Base-by-base conservation (phyloP, 306 rosid genomes). In the Dalbergia cultrata region DNA sequence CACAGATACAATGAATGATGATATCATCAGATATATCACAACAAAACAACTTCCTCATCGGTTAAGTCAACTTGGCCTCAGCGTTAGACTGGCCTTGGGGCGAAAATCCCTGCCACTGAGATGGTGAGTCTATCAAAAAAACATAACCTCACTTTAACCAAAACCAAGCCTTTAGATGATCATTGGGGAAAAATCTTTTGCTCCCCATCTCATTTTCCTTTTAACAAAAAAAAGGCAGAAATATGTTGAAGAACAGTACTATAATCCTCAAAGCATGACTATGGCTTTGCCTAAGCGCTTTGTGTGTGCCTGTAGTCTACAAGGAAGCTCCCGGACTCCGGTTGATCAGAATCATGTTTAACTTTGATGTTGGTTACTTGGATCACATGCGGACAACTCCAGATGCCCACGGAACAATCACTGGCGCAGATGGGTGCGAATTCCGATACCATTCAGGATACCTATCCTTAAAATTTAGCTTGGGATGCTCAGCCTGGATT, bases 341-440 rank as follows among this genome's bases (percentile, higher is more conserved):
- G 66, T 53, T 67, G 63, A 58, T 62, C 79, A 67, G 31, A 26
- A 26, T 26, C 31, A 26, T 12, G 61, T 69, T 69, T 61, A 80
- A 57, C 64, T 62, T 70, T 21, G 21, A 11, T 19, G 58, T 83
- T 39, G 79, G 65, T 13, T 53, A 45, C 53, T 59, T 60, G 17
- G 41, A 54, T 85, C 84, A 83, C 54, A 80, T 31, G 10, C 85
- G 70, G 12, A 87, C 35, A 63, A 92, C 88, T 82, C 98, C 98
- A 47, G 98, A 86, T 39, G 82, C 98, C 98, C 98, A 94, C 11
- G 97, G 97, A 63, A 94, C 95, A 1, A 89, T 67, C 70, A 89
- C 14, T 0, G 98, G 98, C 5, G 98, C 92, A 18, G 88, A 73
- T 13, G 92, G 90, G 76, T 85, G 92, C 10, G 89, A 78, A 67